Evolutionary conservation across 176 grass and related monocot genomes (phyloP).

Genomic region (Oryza nivara): DNA sequence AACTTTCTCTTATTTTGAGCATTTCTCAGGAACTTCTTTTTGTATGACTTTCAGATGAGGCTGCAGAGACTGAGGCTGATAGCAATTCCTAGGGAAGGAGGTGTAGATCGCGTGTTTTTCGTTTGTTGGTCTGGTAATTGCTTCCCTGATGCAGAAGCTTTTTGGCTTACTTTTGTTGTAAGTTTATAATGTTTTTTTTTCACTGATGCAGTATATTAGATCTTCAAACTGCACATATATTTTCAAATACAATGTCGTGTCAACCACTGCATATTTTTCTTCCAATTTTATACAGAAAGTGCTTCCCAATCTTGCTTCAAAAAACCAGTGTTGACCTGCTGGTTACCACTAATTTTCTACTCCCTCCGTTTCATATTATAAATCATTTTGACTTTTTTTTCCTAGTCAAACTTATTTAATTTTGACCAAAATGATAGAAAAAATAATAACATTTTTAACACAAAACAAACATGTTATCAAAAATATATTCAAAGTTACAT

Average conservation of each 20-base stretch:
- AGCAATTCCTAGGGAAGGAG: constrained; percentile 40
- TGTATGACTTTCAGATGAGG: constrained; percentile 49
- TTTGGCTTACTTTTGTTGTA: constrained; percentile 39
- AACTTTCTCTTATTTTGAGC: not conserved
- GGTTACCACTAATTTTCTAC: constrained; percentile 4
- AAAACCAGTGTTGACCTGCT: not conserved
- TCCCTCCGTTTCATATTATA: too few species aligned
- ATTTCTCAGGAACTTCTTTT: constrained; percentile 29
- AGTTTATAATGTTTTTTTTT: constrained; percentile 25
- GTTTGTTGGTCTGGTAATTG: constrained; percentile 36
- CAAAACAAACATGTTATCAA: too few species aligned
- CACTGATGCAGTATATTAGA: constrained; percentile 43
- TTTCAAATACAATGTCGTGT: constrained; percentile 23
- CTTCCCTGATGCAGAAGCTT: constrained; percentile 27
- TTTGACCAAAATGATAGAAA: too few species aligned
- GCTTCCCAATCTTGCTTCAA: not conserved
- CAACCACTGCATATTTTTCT: constrained; percentile 2
- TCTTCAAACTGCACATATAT: constrained; percentile 17
- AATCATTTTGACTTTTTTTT: too few species aligned
- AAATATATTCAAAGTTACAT: too few species aligned
- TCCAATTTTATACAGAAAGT: not conserved
- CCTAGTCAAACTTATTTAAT: too few species aligned
- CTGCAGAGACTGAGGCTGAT: constrained; percentile 36
- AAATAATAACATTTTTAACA: too few species aligned
- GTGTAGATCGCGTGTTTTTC: constrained; percentile 24